Percentiles rank a stretch among this genome's conserved stretches.
Conservation (phyloP, 352 stramenopile species). For the Thalassiosira oceanica region DNA sequence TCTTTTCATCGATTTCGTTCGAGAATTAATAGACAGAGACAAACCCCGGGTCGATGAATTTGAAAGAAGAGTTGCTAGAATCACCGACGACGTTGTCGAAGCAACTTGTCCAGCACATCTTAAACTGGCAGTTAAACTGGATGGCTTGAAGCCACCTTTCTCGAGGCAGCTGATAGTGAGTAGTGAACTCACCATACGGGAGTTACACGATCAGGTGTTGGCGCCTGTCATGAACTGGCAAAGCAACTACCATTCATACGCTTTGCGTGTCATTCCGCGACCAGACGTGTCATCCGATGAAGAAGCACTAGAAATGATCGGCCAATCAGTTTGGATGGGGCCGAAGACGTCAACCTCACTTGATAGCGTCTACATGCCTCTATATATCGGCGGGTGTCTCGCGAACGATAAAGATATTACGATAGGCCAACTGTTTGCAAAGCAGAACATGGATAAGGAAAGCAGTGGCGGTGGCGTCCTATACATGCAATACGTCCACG, state of each 20-base stretch:
- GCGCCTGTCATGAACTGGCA: constrained; percentile 14
- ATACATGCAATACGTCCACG: constrained; percentile 9
- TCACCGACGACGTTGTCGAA: neutral
- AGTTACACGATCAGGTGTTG: constrained; percentile 21
- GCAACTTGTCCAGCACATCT: constrained; percentile 9
- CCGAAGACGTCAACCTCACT: constrained; percentile 8
- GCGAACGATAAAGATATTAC: constrained; percentile 28
- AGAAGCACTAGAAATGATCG: constrained; percentile 3
- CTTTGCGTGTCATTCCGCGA: too few species aligned
- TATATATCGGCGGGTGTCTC: constrained; percentile 22
- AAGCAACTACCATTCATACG: constrained; percentile 20
- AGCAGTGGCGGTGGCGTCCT: too few species aligned
- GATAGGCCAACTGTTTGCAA: constrained; percentile 16
- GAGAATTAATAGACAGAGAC: constrained; percentile 7
- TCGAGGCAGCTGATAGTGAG: constrained; percentile 12
- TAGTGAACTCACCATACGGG: constrained; percentile 9
- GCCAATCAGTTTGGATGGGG: constrained; percentile 20
- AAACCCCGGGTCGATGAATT: constrained; percentile 2
- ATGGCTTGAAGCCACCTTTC: constrained; percentile 1
- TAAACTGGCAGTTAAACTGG: constrained; percentile 6
- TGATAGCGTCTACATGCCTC: constrained; percentile 18
- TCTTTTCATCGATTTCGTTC: constrained; percentile 8
- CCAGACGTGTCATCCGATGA: too few species aligned
- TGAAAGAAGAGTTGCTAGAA: neutral
- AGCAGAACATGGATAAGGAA: constrained; percentile 1